Evolutionary conservation across 768 basidiomycete genomes (phyloP).

Genomic region (Xerocomellus chrysenteron): DNA sequence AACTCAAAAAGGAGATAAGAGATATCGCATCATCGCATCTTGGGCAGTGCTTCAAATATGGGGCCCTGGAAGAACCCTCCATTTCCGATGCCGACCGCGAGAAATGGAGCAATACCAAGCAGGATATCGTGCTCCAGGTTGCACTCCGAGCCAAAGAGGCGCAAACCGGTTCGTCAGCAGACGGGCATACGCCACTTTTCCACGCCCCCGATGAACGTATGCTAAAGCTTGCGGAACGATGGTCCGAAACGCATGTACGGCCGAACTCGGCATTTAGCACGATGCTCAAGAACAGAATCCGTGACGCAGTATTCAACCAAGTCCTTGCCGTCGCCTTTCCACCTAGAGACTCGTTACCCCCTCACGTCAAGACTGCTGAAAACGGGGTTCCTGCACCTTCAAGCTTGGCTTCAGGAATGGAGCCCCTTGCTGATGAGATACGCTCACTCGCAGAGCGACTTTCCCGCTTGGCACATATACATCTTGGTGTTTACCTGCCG

Average conservation of each 20-base stretch:
- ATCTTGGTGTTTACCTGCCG: slow-evolving; percentile 73
- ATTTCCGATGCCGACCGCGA: slow-evolving; percentile 42
- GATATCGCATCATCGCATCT: slow-evolving; percentile 59
- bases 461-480: slow-evolving; percentile 68
- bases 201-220: slow-evolving; percentile 49
- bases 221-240: slow-evolving; percentile 62
- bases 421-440: slow-evolving; percentile 66
- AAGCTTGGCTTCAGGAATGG: slow-evolving; percentile 56
- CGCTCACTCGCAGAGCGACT: slow-evolving; percentile 67
- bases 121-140: slow-evolving; percentile 73
- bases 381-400: slow-evolving; percentile 9
- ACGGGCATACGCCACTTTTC: slow-evolving; percentile 21
- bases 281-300: slow-evolving; percentile 62
- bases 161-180: slow-evolving; percentile 27
- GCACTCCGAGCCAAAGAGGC: slow-evolving; percentile 64
- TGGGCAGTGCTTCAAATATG: slow-evolving; percentile 54
- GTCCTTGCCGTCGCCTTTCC: slow-evolving; percentile 57
- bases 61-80: slow-evolving; percentile 23
- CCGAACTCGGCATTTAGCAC: slow-evolving; percentile 55
- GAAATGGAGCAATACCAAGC: slow-evolving; percentile 55
- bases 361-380: slow-evolving; percentile 30
- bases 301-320: slow-evolving; percentile 59
- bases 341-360: slow-evolving; percentile 37
- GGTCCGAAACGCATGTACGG: slow-evolving; percentile 69
- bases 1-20: slow-evolving; percentile 73